Base-by-base conservation (phyloP, 495 filamentous ascomycete species). In the Penicillium maclennaniae region DNA sequence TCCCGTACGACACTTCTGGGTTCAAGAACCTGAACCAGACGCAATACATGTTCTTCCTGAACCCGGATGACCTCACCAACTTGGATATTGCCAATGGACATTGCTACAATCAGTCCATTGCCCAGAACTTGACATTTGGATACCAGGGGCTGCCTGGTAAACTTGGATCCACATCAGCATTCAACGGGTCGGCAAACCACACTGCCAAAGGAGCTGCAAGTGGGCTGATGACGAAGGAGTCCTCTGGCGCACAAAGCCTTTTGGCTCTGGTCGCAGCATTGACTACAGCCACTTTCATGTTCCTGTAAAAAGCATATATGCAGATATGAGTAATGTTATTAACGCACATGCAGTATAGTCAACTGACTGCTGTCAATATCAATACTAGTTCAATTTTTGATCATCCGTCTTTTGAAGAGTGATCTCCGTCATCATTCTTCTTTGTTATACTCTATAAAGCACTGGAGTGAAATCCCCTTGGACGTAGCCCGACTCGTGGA, bases 391-490 rank as follows among this genome's bases (percentile, higher is more conserved):
- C n/a, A n/a, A n/a, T n/a, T 23, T 5, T 23, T 23, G 23, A 23
- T 23, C 23, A n/a, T n/a, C n/a, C n/a, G n/a, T n/a, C n/a, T n/a
- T n/a, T n/a, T n/a, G n/a, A n/a, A n/a, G n/a, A n/a, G n/a, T n/a
- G n/a, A n/a, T n/a, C n/a, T n/a, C n/a, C n/a, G n/a, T n/a, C n/a
- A n/a, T n/a, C n/a, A n/a, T n/a, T n/a, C n/a, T n/a, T n/a, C n/a
- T n/a, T n/a, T n/a, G n/a, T n/a, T n/a, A n/a, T n/a, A n/a, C n/a
- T n/a, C n/a, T n/a, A n/a, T n/a, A n/a, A n/a, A n/a, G n/a, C n/a
- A n/a, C n/a, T n/a, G n/a, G n/a, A 0, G 93, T 98, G 55, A 98
- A 97, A 59, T 98, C 93, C 12, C 93, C 93, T 62, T 98, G 93
- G 23, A 98, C 93, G 66, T 96, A 98, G 31, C 93, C 95, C 19